Conservation (phyloP, 2,329 filamentous ascomycete species). For the Fusarium globosum region DNA sequence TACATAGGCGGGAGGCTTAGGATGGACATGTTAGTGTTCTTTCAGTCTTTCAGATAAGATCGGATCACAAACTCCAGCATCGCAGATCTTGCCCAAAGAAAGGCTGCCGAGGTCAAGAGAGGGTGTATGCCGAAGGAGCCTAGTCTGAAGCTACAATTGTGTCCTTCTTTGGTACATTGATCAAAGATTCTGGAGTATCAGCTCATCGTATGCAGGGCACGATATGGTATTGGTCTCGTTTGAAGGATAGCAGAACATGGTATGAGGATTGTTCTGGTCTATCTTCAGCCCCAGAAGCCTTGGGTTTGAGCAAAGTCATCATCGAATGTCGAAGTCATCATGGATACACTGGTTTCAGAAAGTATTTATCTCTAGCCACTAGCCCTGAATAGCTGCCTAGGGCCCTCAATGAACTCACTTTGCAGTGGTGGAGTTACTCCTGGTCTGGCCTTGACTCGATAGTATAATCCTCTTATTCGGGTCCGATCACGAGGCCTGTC, state of each 20-base stretch:
- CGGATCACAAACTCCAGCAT: not conserved
- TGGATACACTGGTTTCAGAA: not conserved
- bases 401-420: not conserved
- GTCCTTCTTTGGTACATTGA: not conserved
- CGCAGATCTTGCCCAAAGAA: conserved; percentile 37
- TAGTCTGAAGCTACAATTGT: not conserved
- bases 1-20: not conserved
- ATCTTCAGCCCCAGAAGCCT: not conserved
- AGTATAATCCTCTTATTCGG: not conserved
- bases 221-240: not conserved
- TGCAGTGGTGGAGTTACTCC: not conserved
- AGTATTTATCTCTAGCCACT: not conserved
- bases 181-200: not conserved
- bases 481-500: not conserved
- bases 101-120: conserved; percentile 29
- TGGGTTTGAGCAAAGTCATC: no score
- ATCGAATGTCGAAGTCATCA: not conserved
- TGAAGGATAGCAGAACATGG: not conserved
- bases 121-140: conserved; percentile 6
- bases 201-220: not conserved
- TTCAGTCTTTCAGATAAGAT: conserved; percentile 3
- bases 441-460: not conserved
- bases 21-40: not conserved
- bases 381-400: not conserved
- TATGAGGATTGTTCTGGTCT: not conserved